phyloP scores from a whole-genome alignment of 345 rosid species.

The Gynandropsis gynandra region DNA sequence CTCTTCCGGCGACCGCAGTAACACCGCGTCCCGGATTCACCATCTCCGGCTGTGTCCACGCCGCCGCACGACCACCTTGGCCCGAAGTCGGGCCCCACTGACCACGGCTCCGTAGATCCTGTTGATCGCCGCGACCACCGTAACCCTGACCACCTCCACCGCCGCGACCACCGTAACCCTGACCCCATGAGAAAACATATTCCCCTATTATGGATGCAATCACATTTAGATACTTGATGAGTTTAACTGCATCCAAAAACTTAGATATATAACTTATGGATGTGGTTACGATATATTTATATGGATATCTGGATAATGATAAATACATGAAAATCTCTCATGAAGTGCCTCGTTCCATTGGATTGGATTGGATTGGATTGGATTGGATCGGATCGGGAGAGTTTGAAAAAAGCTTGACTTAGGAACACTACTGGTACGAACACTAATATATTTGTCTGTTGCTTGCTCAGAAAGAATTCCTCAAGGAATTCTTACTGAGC shows the following conservation, averaged over 20 bases:
- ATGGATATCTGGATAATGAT: no score
- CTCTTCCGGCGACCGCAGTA: not conserved
- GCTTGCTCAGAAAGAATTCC: no score
- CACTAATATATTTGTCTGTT: no score
- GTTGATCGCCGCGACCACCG: constrained; percentile 18
- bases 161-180: constrained; percentile 11
- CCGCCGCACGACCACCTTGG: constrained; percentile 6
- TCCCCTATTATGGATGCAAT: no score
- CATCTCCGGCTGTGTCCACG: constrained; percentile 5
- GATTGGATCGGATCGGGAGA: constrained; percentile 24
- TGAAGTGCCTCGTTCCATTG: constrained; percentile 59
- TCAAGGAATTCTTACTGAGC: no score
- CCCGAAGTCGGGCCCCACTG: constrained; percentile 25
- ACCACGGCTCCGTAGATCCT: constrained; percentile 16
- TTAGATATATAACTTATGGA: no score
- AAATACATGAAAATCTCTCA: no score
- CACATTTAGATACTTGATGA: no score
- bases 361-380: constrained; percentile 30
- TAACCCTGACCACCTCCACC: constrained; percentile 4
- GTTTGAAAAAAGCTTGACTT: not conserved
- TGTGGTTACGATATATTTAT: no score
- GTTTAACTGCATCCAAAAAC: no score
- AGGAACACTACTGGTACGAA: not conserved
- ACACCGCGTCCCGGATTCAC: not conserved
- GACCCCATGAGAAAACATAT: no score